Evolutionary conservation across 148 eudicot species (phyloP), one percentile per base, ranked within the genome.

Genomic region (Camellia sinensis): DNA sequence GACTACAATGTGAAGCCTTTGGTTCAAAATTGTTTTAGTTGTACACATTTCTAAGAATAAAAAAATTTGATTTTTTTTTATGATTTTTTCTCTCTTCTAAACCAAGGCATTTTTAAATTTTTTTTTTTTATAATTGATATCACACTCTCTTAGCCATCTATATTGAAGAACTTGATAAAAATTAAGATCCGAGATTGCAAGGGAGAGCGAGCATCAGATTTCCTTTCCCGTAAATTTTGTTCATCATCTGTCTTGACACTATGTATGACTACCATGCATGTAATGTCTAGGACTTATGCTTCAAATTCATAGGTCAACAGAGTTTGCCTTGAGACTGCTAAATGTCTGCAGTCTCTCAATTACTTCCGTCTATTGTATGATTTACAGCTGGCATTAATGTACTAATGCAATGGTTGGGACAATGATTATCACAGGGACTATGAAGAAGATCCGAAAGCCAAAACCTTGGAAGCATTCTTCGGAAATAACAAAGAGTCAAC

Each of bases 401-500:
- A 10, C 40, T 76, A 45, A 68, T 70, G 29, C 50, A 66, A 29
- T 40, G 12, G n/a, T 66, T 41, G 3, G 52, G 7, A 15, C 50
- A 19, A n/a, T 61, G 14, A 53, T 6, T 12, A 50, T 67, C 7
- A 11, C 78, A 84, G 87, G 85, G n/a, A 69, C 77, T 8, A 75
- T 65, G 7, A 85, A 85, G 48, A 82, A 83, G 89, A 82, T 89
- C 12, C 73, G 85, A 21, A 89, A 89, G 82, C 91, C 91, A n/a
- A 89, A 87, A 78, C 83, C 91, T 29, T 89, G 89, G 89, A 87
- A 89, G 75, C 89, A 87, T 78, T 82, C 91, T 19, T 85, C 81
- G 60, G 86, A 82, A 50, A 85, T 89, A 53, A 89, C 91, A 60
- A 80, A 76, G 84, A 86, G 83, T 73, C 89, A 85, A 74, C 88